Evolutionary conservation across 176 grass and related monocot species (phyloP), one percentile per base, ranked within the genome.

Genomic region (Pharus latifolius): DNA sequence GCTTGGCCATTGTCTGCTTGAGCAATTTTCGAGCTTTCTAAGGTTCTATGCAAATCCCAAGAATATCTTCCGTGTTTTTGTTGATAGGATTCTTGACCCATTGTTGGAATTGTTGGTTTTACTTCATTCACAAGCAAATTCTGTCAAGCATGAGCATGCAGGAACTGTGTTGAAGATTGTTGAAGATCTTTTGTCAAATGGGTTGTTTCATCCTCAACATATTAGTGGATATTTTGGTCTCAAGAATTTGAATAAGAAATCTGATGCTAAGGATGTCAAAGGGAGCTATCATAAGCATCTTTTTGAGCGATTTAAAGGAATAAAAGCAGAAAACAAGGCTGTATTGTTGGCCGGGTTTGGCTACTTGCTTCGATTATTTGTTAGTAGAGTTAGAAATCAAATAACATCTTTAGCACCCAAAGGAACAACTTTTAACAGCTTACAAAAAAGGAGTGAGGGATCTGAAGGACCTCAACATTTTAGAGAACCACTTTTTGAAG

Each of bases 241-340:
- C 38, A 88, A 87, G 38, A 91, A 70, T 80, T 83, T 87, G 41
- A 87, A 37, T 41, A 65, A 67, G 63, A 49, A 67, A 18, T 59
- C 40, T 54, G 60, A 49, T 16, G 61, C 49, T 38, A 90, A 65
- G 62, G 87, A 87, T 83, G 60, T 88, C 32, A 99, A 85, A 83
- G 90, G 81, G 63, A 98, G 95, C 78, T 94, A 99, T 57, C 95
- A 91, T 69, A 87, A 80, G 30, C 87, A 94, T 76, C 83, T 99
- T 10, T 94, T 99, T 86, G 84, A 84, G 50, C 69, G 67, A 70
- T 91, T 94, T 54, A 85, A 87, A 49, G 80, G 77, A 47, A 91
- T 86, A 56, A 87, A 91, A 86, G 54, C 76, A 18, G 95, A 99
- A 65, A 94, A 90, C 66, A 99, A 88, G 75, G 84, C 90, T 65